Evolutionary conservation across 164 flowering plant species (phyloP), one percentile per base, ranked within the genome.

Genomic region (Vitis labrusca): DNA sequence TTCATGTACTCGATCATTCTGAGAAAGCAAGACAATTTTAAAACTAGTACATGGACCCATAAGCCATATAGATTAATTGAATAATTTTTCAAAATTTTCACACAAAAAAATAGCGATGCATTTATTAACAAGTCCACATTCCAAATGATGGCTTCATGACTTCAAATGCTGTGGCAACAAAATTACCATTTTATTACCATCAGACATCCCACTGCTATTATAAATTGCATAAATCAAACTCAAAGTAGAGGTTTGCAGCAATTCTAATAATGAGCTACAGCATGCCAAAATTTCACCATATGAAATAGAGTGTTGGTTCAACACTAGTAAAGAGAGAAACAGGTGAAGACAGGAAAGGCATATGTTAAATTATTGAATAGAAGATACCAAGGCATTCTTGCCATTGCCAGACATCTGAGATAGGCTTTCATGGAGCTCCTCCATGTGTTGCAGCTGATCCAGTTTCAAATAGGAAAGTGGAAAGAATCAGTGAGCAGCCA

Each of bases 401-500:
- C 74, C 77, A 68, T 63, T 12, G 53, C 55, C 69, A 67, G 66
- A 60, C 65, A 77, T 62, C 59, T 63, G 72, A 66, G 71, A 73
- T 32, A 78, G 48, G 70, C 76, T 65, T 62, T 75, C 78, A 59
- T 75, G 76, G 69, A 78, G 76, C 68, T 80, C 80, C 74, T 83
- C 80, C 6, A 70, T 71, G 50, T 60, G 23, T 61, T 44, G 71
- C 49, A 80, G 48, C 85, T 82, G 77, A 59, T 52, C 49, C 67
- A 63, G 61, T 55, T 73, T 48, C 54, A 50, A 29, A 61, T 5
- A 60, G 44, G 50, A 53, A 61, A 65, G 51, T 12, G 50, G 32
- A 61, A 51, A 44, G 52, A 48, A 66, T 15, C 5, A 32, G 58
- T 62, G 14, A 75, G 50, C 8, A 50, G 54, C 48, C 23, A 69